Percentiles rank a stretch among this genome's conserved stretches.
Conservation (phyloP, 805 yeast species). For the Nakazawaea peltata region DNA sequence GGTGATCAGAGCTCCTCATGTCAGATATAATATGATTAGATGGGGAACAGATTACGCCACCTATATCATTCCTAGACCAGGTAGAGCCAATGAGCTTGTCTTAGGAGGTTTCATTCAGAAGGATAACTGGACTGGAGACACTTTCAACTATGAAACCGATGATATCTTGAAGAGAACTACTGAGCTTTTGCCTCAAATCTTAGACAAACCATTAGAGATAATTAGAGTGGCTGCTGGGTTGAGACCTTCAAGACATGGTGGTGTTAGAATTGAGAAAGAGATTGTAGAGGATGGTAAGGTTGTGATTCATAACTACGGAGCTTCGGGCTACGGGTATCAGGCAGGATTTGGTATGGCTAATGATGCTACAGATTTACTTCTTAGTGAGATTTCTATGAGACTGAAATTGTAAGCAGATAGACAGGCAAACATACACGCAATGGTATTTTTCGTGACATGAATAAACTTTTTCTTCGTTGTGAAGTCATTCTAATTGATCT, state of each 20-base stretch:
- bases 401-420: no score
- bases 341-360: slow-evolving; percentile 56
- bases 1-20: slow-evolving; percentile 62
- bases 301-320: slow-evolving; percentile 67
- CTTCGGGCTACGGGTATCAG: slow-evolving; percentile 59
- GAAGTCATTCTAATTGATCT: not conserved
- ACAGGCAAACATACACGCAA: no score
- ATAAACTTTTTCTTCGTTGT: not conserved
- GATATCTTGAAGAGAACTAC: slow-evolving; percentile 57
- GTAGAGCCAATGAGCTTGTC: slow-evolving; percentile 55
- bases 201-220: slow-evolving; percentile 37
- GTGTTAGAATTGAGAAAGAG: slow-evolving; percentile 61
- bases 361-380: slow-evolving; percentile 32
- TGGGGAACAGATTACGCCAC: slow-evolving; percentile 61
- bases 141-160: slow-evolving; percentile 47
- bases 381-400: no score
- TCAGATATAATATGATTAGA: slow-evolving; percentile 46
- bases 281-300: slow-evolving; percentile 29
- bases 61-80: slow-evolving; percentile 67
- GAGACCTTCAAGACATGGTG: slow-evolving; percentile 72
- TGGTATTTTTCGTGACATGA: not conserved
- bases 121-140: slow-evolving; percentile 54
- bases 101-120: slow-evolving; percentile 71
- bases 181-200: slow-evolving; percentile 39
- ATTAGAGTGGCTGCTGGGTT: slow-evolving; percentile 64